Evolutionary conservation across 768 basidiomycete species (phyloP).

Genomic region (Glaciozyma antarctica): DNA sequence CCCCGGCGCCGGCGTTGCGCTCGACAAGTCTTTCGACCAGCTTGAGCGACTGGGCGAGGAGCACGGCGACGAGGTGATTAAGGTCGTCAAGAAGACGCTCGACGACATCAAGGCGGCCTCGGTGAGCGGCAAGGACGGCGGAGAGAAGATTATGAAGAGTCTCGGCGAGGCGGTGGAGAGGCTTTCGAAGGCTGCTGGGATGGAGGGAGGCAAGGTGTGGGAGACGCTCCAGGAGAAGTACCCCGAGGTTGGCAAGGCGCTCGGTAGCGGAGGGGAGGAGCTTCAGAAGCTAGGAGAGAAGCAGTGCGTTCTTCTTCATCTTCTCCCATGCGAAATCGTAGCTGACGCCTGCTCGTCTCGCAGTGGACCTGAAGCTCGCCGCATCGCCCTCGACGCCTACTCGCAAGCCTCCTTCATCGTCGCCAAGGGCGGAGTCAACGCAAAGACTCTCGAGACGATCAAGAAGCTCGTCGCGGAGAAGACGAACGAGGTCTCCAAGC

Average conservation of each 20-base stretch:
- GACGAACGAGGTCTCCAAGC: conserved; percentile 25
- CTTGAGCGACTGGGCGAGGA: conserved; percentile 30
- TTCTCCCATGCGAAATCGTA: too few relatives aligned
- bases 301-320: conserved; percentile 20
- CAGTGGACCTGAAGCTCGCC: conserved; percentile 33
- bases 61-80: conserved; percentile 31
- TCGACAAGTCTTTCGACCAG: conserved; percentile 31
- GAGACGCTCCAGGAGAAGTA: conserved; percentile 28
- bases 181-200: conserved; percentile 28
- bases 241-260: conserved; percentile 31
- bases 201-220: conserved; percentile 25
- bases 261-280: conserved; percentile 23
- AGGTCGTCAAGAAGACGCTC: conserved; percentile 31
- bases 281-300: conserved; percentile 31
- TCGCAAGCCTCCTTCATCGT: conserved; percentile 24
- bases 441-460: conserved; percentile 30
- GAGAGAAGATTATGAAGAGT: conserved; percentile 25
- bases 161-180: conserved; percentile 21
- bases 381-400: conserved; percentile 30
- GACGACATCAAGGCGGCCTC: conserved; percentile 29
- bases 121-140: conserved; percentile 26
- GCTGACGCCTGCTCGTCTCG: background rate
- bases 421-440: conserved; percentile 30
- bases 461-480: conserved; percentile 30
- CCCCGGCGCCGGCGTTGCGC: conserved; percentile 26